A percentile compares a stretch with the other conserved stretches of the same genome.
Conservation (phyloP, 306 rosid species). For the Abrus precatorius region DNA sequence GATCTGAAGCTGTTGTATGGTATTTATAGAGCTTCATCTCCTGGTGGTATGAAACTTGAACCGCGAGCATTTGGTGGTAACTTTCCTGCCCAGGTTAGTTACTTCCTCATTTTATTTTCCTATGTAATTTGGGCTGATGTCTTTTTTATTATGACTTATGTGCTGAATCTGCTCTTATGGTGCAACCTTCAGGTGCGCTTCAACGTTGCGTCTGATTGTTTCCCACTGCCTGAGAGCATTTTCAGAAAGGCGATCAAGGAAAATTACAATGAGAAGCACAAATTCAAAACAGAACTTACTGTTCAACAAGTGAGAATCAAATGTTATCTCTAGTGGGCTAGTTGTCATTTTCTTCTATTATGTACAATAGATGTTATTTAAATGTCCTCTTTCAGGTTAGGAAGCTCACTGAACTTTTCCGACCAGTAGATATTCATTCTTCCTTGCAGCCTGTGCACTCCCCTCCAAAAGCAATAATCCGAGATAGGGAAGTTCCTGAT, state of each 20-base stretch:
- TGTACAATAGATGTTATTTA: slow-evolving; percentile 37
- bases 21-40: slow-evolving; percentile 78
- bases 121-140: slow-evolving; percentile 9
- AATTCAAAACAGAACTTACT: slow-evolving; percentile 89
- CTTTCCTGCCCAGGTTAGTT: slow-evolving; percentile 86
- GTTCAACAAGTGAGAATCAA: slow-evolving; percentile 67
- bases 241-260: slow-evolving; percentile 89
- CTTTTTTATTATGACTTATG: slow-evolving; percentile 37
- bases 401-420: slow-evolving; percentile 80
- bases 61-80: slow-evolving; percentile 85
- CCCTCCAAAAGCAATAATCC: slow-evolving; percentile 42
- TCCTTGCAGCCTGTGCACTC: slow-evolving; percentile 46
- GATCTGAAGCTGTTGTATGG: slow-evolving; percentile 90
- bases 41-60: slow-evolving; percentile 86
- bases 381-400: slow-evolving; percentile 67
- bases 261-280: slow-evolving; percentile 68
- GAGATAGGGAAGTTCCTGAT: slow-evolving; percentile 50
- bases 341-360: slow-evolving; percentile 34
- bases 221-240: slow-evolving; percentile 78
- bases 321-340: slow-evolving; percentile 3
- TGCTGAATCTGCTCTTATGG: slow-evolving; percentile 30
- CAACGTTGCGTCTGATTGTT: slow-evolving; percentile 69
- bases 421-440: slow-evolving; percentile 62
- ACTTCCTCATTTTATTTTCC: slow-evolving; percentile 11
- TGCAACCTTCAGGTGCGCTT: slow-evolving; percentile 78